Base-by-base conservation (phyloP, 139 green algal species). In the Pycnococcus provasolii region DNA sequence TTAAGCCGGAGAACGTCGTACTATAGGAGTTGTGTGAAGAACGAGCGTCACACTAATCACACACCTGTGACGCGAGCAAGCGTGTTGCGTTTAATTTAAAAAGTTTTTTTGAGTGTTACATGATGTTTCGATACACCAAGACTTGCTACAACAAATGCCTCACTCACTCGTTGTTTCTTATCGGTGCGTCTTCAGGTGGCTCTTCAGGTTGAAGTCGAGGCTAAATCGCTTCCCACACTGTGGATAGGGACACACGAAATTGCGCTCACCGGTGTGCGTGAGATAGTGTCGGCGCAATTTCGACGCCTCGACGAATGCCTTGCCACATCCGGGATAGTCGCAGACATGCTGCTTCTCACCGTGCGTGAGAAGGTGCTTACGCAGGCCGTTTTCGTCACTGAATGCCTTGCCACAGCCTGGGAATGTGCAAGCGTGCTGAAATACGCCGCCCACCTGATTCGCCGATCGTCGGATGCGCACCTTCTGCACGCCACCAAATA, bases 211-310 rank as follows among this genome's bases (percentile, higher is more conserved):
- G 74, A 81, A 81, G 51, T 81, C 75, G 42, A 81, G 64, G 7
- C 74, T 79, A 58, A 81, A 81, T 9, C 72, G 63, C 74, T 81
- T 81, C 43, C 74, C 67, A 53, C 75, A 81, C 13, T 75, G 75
- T 39, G 72, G 54, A 26, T 67, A 82, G 40, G 76, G 74, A 51
- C 76, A 82, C 26, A 81, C 57, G 42, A 82, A 82, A 41, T 62
- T 47, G 68, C 73, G 82, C 70, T 82, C 76, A 2, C 76, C 76
- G 1, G 76, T 82, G 68, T 82, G 76, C 4, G 74, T 81, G 37
- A 82, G 45, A 42, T 78, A 82, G 75, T 82, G 76, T 15, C 76
- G 60, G 67, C 82, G 82, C 3, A 82, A 57, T 62, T 82, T 82
- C 51, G 71, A 81, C 54, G 68, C 73, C 53, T 82, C 76, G 53